Evolutionary conservation across 768 basidiomycete genomes (phyloP).

Genomic region (Suillus subaureus): DNA sequence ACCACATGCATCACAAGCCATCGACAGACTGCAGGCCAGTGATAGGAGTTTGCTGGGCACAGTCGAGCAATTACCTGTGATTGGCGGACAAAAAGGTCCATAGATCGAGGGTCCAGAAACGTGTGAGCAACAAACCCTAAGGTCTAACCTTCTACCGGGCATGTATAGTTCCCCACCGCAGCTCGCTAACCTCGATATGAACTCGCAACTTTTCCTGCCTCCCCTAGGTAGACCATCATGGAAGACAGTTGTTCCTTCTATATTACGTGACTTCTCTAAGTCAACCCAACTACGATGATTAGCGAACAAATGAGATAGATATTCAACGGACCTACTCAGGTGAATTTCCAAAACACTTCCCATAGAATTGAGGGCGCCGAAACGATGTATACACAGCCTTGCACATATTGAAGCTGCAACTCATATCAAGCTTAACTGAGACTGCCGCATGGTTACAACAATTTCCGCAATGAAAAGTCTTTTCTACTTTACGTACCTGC

Average conservation of each 20-base stretch:
- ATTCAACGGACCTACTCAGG: background rate
- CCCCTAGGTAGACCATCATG: background rate
- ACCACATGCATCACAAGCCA: background rate
- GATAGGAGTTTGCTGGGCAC: no score
- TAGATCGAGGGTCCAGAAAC: background rate
- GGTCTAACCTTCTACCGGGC: background rate
- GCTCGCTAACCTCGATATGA: background rate
- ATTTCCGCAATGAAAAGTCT: background rate
- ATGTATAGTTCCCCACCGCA: background rate
- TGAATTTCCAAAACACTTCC: background rate
- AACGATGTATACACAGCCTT: background rate
- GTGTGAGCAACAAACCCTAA: background rate
- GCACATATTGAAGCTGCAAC: background rate
- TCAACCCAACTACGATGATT: background rate
- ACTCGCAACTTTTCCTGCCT: background rate
- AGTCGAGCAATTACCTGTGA: no score
- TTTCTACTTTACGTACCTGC: background rate
- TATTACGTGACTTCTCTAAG: background rate
- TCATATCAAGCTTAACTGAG: background rate
- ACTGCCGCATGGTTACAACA: background rate
- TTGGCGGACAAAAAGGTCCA: background rate
- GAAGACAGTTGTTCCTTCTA: background rate
- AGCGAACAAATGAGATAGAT: background rate
- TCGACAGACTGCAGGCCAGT: background rate
- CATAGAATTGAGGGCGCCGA: background rate